Evolutionary conservation across 805 yeast species (phyloP).

Genomic region (Starmerella scarabaei): DNA sequence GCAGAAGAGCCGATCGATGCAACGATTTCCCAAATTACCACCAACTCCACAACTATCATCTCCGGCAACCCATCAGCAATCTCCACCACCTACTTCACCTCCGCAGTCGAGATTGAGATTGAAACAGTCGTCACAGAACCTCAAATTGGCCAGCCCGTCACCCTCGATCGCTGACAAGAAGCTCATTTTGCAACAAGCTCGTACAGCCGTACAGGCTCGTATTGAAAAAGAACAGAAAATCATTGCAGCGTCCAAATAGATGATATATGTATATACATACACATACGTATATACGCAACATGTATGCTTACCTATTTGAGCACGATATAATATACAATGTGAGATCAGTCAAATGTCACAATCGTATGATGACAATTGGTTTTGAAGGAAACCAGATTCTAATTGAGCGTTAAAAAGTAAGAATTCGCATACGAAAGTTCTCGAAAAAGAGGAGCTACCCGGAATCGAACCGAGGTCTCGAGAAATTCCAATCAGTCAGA

Average conservation of each 20-base stretch:
- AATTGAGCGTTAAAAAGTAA: no score
- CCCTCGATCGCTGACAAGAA: constrained; percentile 14
- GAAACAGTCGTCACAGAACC: constrained; percentile 9
- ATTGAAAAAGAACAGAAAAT: constrained; percentile 17
- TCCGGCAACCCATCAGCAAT: constrained; percentile 8
- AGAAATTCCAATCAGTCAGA: constrained; percentile 19
- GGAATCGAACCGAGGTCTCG: constrained; percentile 23
- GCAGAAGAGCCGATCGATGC: constrained; percentile 12
- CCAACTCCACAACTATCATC: constrained; percentile 26
- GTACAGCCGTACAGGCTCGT: constrained; percentile 21
- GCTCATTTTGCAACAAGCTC: constrained; percentile 21
- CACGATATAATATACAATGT: no score
- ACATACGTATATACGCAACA: no score
- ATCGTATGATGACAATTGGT: no score
- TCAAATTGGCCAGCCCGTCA: constrained; percentile 4
- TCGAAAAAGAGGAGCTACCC: constrained; percentile 19
- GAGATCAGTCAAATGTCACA: no score
- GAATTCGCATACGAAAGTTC: not conserved
- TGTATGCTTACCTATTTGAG: no score
- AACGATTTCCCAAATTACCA: not conserved
- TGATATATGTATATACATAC: no score
- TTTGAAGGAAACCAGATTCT: no score
- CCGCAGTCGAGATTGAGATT: constrained; percentile 16
- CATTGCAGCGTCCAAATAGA: no score
- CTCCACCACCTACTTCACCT: constrained; percentile 9